phyloP scores from a whole-genome alignment of 129 eudicot species.

The Tanacetum coccineum region DNA sequence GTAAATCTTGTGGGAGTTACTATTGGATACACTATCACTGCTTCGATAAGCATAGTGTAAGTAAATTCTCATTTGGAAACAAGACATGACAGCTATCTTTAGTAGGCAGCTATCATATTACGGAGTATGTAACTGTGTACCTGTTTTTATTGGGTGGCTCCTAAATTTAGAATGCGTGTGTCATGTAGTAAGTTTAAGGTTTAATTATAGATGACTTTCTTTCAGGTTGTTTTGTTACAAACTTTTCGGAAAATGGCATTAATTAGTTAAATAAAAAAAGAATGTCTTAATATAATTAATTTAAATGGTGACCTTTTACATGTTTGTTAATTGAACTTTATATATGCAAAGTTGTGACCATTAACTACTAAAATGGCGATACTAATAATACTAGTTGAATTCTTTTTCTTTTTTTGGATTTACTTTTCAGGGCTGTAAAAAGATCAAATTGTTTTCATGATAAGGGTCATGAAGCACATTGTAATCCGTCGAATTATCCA shows the following conservation, averaged over 20 bases:
- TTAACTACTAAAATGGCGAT: background rate
- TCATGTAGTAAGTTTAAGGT: background rate
- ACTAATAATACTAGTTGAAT: background rate
- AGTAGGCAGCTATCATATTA: background rate
- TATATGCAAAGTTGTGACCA: too few relatives aligned
- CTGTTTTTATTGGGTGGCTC: background rate
- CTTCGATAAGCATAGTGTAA: conserved; percentile 94
- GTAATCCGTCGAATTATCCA: conserved; percentile 52
- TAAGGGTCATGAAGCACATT: conserved; percentile 43
- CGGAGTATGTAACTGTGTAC: background rate
- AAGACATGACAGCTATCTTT: too few relatives aligned
- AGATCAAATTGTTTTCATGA: conserved; percentile 75
- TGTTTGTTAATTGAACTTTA: too few relatives aligned
- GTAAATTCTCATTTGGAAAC: conserved; percentile 15
- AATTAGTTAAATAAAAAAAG: too few relatives aligned
- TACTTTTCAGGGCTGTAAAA: conserved; percentile 59
- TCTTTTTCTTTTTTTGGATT: background rate
- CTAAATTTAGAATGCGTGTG: background rate
- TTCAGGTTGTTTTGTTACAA: background rate
- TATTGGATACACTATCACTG: conserved; percentile 93
- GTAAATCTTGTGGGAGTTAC: conserved; percentile 72
- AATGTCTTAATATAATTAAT: too few relatives aligned
- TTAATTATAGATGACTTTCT: background rate
- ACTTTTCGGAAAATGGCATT: background rate
- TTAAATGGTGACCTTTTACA: too few relatives aligned